Evolutionary conservation across 2,329 filamentous ascomycete species (phyloP).

Genomic region (Talaromyces albobiverticillius): DNA sequence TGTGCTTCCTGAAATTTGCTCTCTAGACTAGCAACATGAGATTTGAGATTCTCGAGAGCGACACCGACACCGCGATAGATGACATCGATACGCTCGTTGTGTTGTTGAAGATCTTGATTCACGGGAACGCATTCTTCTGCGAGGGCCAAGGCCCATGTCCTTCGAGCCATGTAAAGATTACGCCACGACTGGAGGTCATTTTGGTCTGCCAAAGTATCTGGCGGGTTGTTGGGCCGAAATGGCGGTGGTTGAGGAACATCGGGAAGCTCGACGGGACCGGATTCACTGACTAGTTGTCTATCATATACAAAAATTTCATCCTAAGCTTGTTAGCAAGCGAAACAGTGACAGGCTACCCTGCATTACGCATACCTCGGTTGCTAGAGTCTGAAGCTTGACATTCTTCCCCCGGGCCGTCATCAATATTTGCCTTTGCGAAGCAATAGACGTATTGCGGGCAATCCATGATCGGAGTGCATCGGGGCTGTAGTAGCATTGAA

Average conservation of each 20-base stretch:
- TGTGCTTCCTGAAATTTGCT: conserved; percentile 46
- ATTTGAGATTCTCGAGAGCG: conserved; percentile 71
- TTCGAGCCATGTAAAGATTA: conserved; percentile 74
- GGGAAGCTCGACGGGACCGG: conserved; percentile 48
- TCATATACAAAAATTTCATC: conserved; percentile 92
- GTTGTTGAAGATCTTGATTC: conserved; percentile 59
- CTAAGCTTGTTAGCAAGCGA: conserved; percentile 41
- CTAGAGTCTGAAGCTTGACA: conserved; percentile 74
- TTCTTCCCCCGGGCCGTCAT: conserved; percentile 83
- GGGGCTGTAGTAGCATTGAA: conserved; percentile 52
- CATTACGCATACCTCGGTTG: conserved; percentile 64
- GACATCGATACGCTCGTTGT: conserved; percentile 43
- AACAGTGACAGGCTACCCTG: neutral
- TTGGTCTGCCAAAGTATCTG: conserved; percentile 78
- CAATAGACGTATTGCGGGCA: conserved; percentile 68
- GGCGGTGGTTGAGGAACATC: conserved; percentile 53
- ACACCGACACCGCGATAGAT: conserved; percentile 77
- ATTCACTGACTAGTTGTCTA: conserved; percentile 62
- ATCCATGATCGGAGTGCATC: conserved; percentile 86
- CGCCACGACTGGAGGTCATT: conserved; percentile 86
- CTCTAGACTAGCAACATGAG: conserved; percentile 45
- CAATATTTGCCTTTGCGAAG: conserved; percentile 75
- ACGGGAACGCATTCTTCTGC: conserved; percentile 67
- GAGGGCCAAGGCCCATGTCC: conserved; percentile 72
- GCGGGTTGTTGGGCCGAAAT: conserved; percentile 61